Evolutionary conservation across 148 eudicot genomes (phyloP).

Genomic region (Nepenthes mirabilis): DNA sequence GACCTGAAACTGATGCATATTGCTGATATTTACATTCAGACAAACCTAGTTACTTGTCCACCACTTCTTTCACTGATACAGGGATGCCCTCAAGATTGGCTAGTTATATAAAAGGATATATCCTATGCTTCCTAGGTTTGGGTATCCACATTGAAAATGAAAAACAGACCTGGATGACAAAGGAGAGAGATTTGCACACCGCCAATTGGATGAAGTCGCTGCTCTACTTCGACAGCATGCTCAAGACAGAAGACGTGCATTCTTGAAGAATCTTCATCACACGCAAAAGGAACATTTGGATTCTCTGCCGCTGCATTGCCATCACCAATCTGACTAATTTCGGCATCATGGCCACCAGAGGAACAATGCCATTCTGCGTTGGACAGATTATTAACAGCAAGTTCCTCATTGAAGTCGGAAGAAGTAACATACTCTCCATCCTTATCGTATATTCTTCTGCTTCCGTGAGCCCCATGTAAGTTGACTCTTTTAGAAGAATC

Average conservation of each 20-base stretch:
- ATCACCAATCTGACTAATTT: slow-evolving; percentile 9
- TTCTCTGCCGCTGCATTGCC: slow-evolving; percentile 12
- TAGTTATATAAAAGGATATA: not conserved
- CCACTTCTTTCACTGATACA: too few species aligned
- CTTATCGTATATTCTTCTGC: slow-evolving; percentile 17
- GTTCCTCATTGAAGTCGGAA: slow-evolving; percentile 28
- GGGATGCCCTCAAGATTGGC: too few species aligned
- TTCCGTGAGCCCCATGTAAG: slow-evolving; percentile 14
- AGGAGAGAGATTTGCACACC: slow-evolving; percentile 74
- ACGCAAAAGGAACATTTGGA: slow-evolving; percentile 19
- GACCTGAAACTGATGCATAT: too few species aligned
- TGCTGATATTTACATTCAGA: too few species aligned
- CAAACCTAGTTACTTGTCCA: too few species aligned
- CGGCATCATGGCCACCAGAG: slow-evolving; percentile 13
- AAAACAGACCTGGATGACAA: slow-evolving; percentile 80
- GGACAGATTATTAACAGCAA: slow-evolving; percentile 19
- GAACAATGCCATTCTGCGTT: slow-evolving; percentile 18
- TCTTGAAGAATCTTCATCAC: slow-evolving; percentile 76
- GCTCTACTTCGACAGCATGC: slow-evolving; percentile 81
- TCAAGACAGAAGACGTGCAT: slow-evolving; percentile 92
- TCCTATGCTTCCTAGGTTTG: not conserved
- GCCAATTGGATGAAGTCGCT: slow-evolving; percentile 56
- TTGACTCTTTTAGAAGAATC: slow-evolving; percentile 13
- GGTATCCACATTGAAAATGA: not conserved
- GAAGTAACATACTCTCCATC: slow-evolving; percentile 17